These are phyloP conservation scores for Ceratobasidium sp. DNA, from an alignment of 1,284 basidiomycete species.

Conservation along the genomic window DNA sequence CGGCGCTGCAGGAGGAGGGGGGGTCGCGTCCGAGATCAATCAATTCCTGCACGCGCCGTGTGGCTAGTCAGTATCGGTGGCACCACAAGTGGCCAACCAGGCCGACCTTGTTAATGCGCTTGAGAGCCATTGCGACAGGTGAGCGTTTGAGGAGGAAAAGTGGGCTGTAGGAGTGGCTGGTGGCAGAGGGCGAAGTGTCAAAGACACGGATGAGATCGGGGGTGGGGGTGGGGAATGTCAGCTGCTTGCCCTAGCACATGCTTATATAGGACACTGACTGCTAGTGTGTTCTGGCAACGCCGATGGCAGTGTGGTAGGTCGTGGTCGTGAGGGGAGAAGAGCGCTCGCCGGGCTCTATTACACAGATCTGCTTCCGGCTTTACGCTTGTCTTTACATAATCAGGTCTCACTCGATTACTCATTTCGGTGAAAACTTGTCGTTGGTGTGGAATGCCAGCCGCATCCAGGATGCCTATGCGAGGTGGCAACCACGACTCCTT, in stretches of 20 bases:
- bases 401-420: not conserved
- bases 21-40: constrained; percentile 97
- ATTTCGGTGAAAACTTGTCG: not conserved
- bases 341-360: constrained; percentile 23
- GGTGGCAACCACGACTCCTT: not conserved
- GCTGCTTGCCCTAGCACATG: not conserved
- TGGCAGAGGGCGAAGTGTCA: constrained; percentile 37
- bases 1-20: constrained; percentile 95
- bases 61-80: constrained; percentile 46
- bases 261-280: constrained; percentile 38
- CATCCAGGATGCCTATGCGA: too few relatives aligned
- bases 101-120: constrained; percentile 97
- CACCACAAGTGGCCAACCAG: not conserved
- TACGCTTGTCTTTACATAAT: constrained; percentile 32
- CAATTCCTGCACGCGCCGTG: constrained; percentile 74
- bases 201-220: not conserved
- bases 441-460: too few relatives aligned
- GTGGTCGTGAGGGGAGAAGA: constrained; percentile 32
- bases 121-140: constrained; percentile 76
- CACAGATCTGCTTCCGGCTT: constrained; percentile 38
- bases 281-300: constrained; percentile 36
- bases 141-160: constrained; percentile 31
- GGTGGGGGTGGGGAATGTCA: constrained; percentile 9
- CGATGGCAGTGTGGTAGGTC: constrained; percentile 39
- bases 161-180: constrained; percentile 7